Conservation (phyloP, 768 basidiomycete genomes). For the Mycena venus region DNA sequence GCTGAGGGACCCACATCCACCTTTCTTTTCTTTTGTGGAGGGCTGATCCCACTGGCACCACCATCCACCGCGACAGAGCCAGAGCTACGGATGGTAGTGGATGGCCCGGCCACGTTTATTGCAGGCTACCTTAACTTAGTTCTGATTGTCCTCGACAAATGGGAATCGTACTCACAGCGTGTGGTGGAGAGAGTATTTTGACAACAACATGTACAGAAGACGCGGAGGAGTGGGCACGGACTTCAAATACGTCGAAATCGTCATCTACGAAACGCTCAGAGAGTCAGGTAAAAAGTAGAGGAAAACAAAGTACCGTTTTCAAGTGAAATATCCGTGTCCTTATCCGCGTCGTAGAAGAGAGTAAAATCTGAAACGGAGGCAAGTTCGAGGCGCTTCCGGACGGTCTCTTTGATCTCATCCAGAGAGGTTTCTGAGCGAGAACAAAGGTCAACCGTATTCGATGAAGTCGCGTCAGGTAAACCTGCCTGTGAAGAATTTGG, state of each 20-base stretch:
- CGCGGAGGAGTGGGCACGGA: slow-evolving; percentile 52
- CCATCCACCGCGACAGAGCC: background rate
- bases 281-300: background rate
- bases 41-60: background rate
- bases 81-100: background rate
- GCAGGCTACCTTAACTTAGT: background rate
- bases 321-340: slow-evolving; percentile 73
- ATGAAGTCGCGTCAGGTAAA: slow-evolving; percentile 21
- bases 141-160: background rate
- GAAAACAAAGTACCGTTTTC: slow-evolving; percentile 71
- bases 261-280: slow-evolving; percentile 63
- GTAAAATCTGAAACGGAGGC: slow-evolving; percentile 50
- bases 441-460: background rate
- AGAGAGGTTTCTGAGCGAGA: slow-evolving; percentile 68
- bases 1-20: background rate
- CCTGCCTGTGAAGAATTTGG: slow-evolving; percentile 67
- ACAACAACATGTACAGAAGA: slow-evolving; percentile 55
- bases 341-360: slow-evolving; percentile 68
- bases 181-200: slow-evolving; percentile 21
- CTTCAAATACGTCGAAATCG: slow-evolving; percentile 81
- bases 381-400: slow-evolving; percentile 74
- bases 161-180: slow-evolving; percentile 11
- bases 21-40: slow-evolving; percentile 24
- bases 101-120: background rate
- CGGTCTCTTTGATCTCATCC: slow-evolving; percentile 66